Base-by-base conservation (phyloP, 1,284 basidiomycete genomes). In the Lentinula novae-zelandiae region DNA sequence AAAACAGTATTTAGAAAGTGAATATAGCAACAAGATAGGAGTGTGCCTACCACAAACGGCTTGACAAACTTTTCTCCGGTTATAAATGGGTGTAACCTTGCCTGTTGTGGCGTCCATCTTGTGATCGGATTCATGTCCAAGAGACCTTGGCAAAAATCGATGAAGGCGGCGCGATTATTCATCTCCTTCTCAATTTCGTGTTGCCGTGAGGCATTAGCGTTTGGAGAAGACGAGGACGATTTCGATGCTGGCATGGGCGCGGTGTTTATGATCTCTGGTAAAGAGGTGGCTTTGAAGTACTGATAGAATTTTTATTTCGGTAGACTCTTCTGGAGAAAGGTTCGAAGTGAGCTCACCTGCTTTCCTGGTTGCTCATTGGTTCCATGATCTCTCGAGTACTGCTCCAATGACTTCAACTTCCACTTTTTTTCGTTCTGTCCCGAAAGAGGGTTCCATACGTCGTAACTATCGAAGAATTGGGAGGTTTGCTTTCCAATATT, bases 21-120 rank as follows among this genome's bases (percentile, higher is more conserved):
- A 27, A 20, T 17, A 53, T 31, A 12, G 20, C 6, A 44, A 27
- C 15, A 12, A 22, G 2, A 33, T 46, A 20, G 64, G 7, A 42
- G 40, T 20, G 51, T 60, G 81, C 92, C 73, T 74, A 93, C 93
- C 72, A 89, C 83, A 77, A 91, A 96, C 7, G 92, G 90, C 64
- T 93, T 94, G 9, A 85, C 87, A 71, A 89, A 97, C 73, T 95
- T 95, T 76, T 98, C 96, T 60, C 96, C 96, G 9, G 95, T 97
- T 69, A 99, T 98, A 76, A 99, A 99, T 3, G 96, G 96, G 75
- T 99, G 97, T 71, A 93, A 79, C 62, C 92, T 84, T 42, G 96
- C 96, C 76, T 99, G 96, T 71, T 98, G 95, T 33, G 97, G 96
- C 8, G 96, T 92, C 97, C 96, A 99, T 62, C 96, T 83, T 68